Base-by-base conservation (phyloP, 305 asterid species). In the Solanum hybrid region DNA sequence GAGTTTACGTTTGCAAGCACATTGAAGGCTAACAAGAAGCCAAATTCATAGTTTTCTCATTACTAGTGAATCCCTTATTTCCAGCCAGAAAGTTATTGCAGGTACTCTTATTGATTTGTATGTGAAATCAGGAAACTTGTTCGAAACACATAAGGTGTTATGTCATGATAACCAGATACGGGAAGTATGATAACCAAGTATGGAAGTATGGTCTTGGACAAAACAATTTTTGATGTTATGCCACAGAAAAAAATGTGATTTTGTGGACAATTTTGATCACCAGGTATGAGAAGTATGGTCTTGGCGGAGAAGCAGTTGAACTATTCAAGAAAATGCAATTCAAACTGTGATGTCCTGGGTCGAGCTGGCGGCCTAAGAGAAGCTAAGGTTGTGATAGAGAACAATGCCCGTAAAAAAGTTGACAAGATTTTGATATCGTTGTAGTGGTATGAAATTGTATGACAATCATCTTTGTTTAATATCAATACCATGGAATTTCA, bases 61-160 rank as follows among this genome's bases (percentile, higher is more conserved):
- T 68, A 89, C 91, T 12, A 91, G 89, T 38, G 98, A 94, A 86
- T 89, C 79, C 89, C 92, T 93, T 61, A 86, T 93, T 90, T 91
- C 90, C 38, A 82, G 82, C 89, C 92, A 94, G 75, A 92, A 88
- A 65, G 89, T 93, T 51, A 91, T 94, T 88, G 89, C 94, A 11
- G 96, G 96, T 41, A 93, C 96, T 38, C 94, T 95, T 68, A 57
- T 94, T 72, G 96, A 95, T 92, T 90, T 94, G 45, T 95, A 95
- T 89, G 95, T 92, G 36, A 94, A 92, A 77, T 92, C 93, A 88
- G 94, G 97, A 38, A 70, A n/a, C 89, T 45, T 94, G 68, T 76
- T 51, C 14, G 92, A 90, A 90, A 96, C 94, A 33, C 92, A 86
- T 1, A 90, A 90, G 78, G 90, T 95, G 89, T 94, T 94, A 41